A percentile compares a stretch with the other conserved stretches of the same genome.
phyloP scores from a whole-genome alignment of 148 eudicot species.

The Vaccinium corymbosum region DNA sequence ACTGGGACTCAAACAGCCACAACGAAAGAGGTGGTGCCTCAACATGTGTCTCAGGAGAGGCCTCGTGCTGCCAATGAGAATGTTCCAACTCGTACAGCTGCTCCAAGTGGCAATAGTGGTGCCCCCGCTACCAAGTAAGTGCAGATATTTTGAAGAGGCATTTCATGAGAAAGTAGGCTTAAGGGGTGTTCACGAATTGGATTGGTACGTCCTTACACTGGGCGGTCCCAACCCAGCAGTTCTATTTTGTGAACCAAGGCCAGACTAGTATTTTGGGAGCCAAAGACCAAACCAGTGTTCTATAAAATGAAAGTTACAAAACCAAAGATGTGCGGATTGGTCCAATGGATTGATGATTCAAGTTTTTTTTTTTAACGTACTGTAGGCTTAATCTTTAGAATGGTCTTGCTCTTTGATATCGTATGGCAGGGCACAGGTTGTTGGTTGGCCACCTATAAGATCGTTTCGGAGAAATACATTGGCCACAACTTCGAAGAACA shows the following conservation, averaged over 20 bases:
- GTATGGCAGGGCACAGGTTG: constrained; percentile 50
- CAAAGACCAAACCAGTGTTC: neutral
- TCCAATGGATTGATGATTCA: neutral
- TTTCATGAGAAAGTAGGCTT: constrained; percentile 2
- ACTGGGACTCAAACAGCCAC: constrained; percentile 22
- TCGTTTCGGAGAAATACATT: constrained; percentile 51
- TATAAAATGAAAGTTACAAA: neutral
- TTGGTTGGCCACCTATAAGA: constrained; percentile 68
- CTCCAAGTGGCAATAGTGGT: constrained; percentile 24
- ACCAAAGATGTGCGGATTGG: neutral
- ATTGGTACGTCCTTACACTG: neutral
- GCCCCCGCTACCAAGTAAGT: constrained; percentile 49
- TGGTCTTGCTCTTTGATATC: constrained; percentile 8
- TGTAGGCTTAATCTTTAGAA: neutral
- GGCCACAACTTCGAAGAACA: constrained; percentile 32
- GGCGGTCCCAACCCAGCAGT: neutral
- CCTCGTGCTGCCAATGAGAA: constrained; percentile 26
- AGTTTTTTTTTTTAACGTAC: neutral
- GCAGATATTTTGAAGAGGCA: neutral
- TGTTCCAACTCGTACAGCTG: constrained; percentile 16
- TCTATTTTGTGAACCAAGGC: neutral
- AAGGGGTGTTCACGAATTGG: neutral
- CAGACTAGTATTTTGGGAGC: neutral
- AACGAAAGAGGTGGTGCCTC: constrained; percentile 28
- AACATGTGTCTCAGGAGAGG: constrained; percentile 30